phyloP scores from a whole-genome alignment of 441 rosid species.

The Raphanus hybrid region DNA sequence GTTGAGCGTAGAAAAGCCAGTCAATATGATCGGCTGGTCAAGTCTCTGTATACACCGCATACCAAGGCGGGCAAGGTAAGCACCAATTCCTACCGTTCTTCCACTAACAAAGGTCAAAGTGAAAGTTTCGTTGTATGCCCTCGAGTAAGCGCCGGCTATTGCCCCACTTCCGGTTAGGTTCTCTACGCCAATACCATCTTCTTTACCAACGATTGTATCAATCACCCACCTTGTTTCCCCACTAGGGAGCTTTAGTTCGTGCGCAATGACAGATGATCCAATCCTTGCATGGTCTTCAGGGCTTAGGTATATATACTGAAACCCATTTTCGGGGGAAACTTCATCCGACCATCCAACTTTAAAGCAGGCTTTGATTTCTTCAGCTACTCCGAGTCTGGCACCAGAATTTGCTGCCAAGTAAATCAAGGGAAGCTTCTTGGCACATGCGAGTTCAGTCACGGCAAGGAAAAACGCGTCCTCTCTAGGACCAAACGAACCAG shows the following conservation, averaged over 20 bases:
- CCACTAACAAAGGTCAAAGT: conserved; percentile 97
- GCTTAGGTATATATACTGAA: conserved; percentile 87
- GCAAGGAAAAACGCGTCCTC: conserved; percentile 98
- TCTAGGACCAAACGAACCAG: conserved; percentile 98
- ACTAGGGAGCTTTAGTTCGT: conserved; percentile 74
- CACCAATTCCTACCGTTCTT: conserved; percentile 98
- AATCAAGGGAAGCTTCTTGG: conserved; percentile 86
- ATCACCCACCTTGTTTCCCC: conserved; percentile 96
- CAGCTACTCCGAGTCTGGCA: conserved; percentile 98
- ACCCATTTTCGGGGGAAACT: conserved; percentile 84
- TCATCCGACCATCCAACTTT: conserved; percentile 98
- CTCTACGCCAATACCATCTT: conserved; percentile 98
- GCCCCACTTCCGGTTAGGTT: conserved; percentile 98
- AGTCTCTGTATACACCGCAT: conserved; percentile 99
- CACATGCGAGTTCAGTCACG: conserved; percentile 94
- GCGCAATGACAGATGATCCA: conserved; percentile 86
- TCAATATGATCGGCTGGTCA: conserved; percentile 98
- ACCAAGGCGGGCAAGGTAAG: conserved; percentile 98
- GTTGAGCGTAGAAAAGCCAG: conserved; percentile 98
- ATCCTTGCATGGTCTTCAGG: conserved; percentile 75
- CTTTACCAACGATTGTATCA: conserved; percentile 96
- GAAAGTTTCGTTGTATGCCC: conserved; percentile 96
- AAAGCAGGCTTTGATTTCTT: conserved; percentile 93
- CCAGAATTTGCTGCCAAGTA: conserved; percentile 99
- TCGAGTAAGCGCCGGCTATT: conserved; percentile 97